phyloP scores from a whole-genome alignment of 2,329 filamentous ascomycete species.

The Fusarium veterinarium region DNA sequence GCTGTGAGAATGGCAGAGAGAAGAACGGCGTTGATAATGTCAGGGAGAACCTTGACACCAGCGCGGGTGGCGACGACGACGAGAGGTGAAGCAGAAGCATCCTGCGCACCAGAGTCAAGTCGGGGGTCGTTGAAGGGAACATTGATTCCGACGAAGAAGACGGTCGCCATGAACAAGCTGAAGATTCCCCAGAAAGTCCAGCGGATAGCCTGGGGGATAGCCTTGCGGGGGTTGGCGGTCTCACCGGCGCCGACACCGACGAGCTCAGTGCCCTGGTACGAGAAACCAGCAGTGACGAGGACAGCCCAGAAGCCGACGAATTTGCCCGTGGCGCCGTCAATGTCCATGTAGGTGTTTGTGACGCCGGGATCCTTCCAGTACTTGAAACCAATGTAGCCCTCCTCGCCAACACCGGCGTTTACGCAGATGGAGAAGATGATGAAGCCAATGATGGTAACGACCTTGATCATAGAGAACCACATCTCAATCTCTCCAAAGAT shows the following conservation, averaged over 20 bases:
- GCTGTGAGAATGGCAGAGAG: constrained; percentile 83
- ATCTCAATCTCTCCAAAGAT: constrained; percentile 84
- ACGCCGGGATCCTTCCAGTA: constrained; percentile 77
- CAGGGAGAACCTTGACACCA: constrained; percentile 71
- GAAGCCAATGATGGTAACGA: constrained; percentile 79
- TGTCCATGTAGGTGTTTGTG: constrained; percentile 69
- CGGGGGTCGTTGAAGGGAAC: constrained; percentile 70
- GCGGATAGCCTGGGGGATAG: constrained; percentile 77
- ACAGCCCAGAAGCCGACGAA: constrained; percentile 78
- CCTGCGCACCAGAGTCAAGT: constrained; percentile 62
- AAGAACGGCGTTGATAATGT: constrained; percentile 82
- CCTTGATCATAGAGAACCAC: constrained; percentile 82
- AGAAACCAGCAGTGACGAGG: constrained; percentile 75
- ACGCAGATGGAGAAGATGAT: constrained; percentile 81
- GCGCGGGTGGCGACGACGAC: constrained; percentile 71
- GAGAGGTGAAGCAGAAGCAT: constrained; percentile 74
- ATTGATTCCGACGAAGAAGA: constrained; percentile 78
- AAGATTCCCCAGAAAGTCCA: constrained; percentile 83
- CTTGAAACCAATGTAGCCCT: constrained; percentile 79
- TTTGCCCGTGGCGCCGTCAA: constrained; percentile 65
- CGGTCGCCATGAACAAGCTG: constrained; percentile 71
- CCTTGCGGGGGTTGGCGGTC: constrained; percentile 76
- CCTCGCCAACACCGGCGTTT: constrained; percentile 75
- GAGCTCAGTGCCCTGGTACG: constrained; percentile 79
- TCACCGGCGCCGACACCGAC: constrained; percentile 84